Evolutionary conservation across 805 yeast genomes (phyloP).

Genomic region (Lachancea cidri): DNA sequence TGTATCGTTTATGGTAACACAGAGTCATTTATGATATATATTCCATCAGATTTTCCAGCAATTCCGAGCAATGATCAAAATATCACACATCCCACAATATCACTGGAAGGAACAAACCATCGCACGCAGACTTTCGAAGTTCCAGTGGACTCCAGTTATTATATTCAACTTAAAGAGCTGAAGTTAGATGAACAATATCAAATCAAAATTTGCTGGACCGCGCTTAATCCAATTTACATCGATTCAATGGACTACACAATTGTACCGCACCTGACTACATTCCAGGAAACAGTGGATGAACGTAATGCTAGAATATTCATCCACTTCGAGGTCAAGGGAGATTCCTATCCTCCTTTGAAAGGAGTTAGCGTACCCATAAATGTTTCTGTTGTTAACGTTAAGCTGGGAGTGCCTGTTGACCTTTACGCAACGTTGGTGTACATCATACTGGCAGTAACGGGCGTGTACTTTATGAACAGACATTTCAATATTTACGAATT

Average conservation of each 20-base stretch:
- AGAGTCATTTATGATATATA: slow-evolving; percentile 15
- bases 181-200: slow-evolving; percentile 17
- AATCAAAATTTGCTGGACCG: slow-evolving; percentile 31
- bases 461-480: slow-evolving; percentile 9
- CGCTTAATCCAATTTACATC: slow-evolving; percentile 25
- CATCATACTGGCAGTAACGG: slow-evolving; percentile 9
- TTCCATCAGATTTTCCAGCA: slow-evolving; percentile 14
- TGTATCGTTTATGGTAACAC: slow-evolving; percentile 14
- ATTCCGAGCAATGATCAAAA: background rate
- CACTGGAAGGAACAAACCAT: slow-evolving; percentile 8
- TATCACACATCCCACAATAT: slow-evolving; percentile 1
- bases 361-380: slow-evolving; percentile 15
- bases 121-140: slow-evolving; percentile 4
- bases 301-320: slow-evolving; percentile 14
- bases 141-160: slow-evolving; percentile 3
- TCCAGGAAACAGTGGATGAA: slow-evolving; percentile 6
- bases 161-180: slow-evolving; percentile 15
- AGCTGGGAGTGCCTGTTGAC: slow-evolving; percentile 25
- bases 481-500: slow-evolving; percentile 8
- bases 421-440: slow-evolving; percentile 17
- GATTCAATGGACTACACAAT: slow-evolving; percentile 10
- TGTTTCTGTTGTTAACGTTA: slow-evolving; percentile 17
- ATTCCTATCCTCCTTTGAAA: slow-evolving; percentile 19
- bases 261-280: slow-evolving; percentile 11
- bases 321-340: slow-evolving; percentile 9